Base-by-base conservation (phyloP, 1,284 basidiomycete genomes). In the Phylloporus gajari region DNA sequence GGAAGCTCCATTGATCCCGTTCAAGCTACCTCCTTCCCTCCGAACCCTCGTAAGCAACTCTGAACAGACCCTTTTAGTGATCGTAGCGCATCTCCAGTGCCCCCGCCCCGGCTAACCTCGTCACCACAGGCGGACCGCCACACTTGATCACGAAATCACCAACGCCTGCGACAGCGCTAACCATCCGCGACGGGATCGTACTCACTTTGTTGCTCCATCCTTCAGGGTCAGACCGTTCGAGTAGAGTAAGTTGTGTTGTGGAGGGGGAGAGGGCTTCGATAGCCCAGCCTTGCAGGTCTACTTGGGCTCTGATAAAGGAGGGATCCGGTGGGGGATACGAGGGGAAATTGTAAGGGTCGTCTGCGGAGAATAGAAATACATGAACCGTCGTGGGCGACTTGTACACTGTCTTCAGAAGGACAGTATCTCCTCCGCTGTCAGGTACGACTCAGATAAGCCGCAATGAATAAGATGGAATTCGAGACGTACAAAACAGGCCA, bases 161-260 rank as follows among this genome's bases (percentile, higher is more conserved):
- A 5, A 97, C 92, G 12, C 96, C 96, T 0, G 97, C 94, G 2
- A 98, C 85, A 4, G 92, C 89, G 48, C 90, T 89, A 81, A 96
- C 93, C 95, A 99, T 97, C 77, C 95, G 93, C 51, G 93, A 92
- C 0, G 97, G 97, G 53, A 97, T 97, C 25, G 95, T 95, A 51
- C 71, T 78, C 1, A 94, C 92, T 84, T 99, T 99, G 84, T 96
- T 96, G 11, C 96, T 93, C 97, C 97, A 98, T 65, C 97, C 97
- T 80, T 98, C 96, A 3, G 97, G 97, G 83, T 99, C 97, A 21
- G 95, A 97, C 84, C 99, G 98, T 81, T 99, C 98, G 6, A 99
- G 90, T 4, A 99, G 86, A 0, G 97, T 98, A 69, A 99, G 91
- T 48, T 96, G 92, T 0, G 97, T 98, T 0, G 98, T 99, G 1